These are phyloP conservation scores for Xylaria sp. DNA, from an alignment of 2,329 filamentous ascomycete genomes.

Conservation along the genomic window DNA sequence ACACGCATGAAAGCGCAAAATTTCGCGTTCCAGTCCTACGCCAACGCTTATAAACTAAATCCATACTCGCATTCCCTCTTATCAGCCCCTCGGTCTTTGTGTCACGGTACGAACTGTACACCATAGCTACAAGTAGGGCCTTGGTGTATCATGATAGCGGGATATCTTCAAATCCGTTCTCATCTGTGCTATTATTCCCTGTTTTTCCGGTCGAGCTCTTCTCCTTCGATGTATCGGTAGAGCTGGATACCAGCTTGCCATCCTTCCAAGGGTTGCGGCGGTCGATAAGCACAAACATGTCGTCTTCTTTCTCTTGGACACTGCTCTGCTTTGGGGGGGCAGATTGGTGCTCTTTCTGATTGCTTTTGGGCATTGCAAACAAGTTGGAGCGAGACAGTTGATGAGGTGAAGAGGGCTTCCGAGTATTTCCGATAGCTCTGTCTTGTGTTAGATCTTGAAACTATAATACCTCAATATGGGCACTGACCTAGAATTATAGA, in stretches of 20 bases:
- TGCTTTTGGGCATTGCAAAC: background rate
- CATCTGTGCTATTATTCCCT: background rate
- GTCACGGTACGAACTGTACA: too few relatives aligned
- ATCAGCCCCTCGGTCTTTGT: background rate
- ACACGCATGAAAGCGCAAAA: too few relatives aligned
- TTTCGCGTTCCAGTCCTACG: too few relatives aligned
- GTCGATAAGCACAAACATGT: conserved; percentile 14
- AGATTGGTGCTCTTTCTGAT: background rate
- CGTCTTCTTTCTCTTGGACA: conserved; percentile 10
- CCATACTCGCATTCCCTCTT: too few relatives aligned
- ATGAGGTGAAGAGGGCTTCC: background rate
- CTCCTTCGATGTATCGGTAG: background rate
- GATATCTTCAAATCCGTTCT: conserved; percentile 9
- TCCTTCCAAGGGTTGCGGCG: background rate
- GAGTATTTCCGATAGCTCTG: background rate
- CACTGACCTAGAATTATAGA: background rate
- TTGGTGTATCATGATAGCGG: background rate
- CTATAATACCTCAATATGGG: background rate
- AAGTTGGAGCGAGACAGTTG: background rate
- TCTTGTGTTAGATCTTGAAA: background rate
- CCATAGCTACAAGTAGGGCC: too few relatives aligned
- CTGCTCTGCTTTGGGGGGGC: background rate
- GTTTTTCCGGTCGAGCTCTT: background rate
- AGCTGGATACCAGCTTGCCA: conserved; percentile 12
- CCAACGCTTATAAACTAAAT: too few relatives aligned